phyloP scores from a whole-genome alignment of 2,329 filamentous ascomycete genomes.

The Cadophora gregata region DNA sequence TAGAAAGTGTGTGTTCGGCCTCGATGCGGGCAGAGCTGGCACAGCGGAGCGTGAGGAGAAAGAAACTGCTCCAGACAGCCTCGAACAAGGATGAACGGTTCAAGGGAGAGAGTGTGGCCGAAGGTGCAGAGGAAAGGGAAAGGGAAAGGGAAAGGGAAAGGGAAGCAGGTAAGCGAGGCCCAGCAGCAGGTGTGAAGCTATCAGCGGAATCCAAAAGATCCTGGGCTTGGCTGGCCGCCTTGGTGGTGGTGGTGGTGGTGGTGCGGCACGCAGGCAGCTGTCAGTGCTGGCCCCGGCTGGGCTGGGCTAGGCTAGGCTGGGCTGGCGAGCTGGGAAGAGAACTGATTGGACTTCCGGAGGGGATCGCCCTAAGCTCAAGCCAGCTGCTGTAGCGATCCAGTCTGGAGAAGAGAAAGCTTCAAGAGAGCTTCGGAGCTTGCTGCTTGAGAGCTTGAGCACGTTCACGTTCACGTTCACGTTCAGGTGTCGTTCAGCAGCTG shows the following conservation, averaged over 20 bases:
- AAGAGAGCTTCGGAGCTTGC: neutral
- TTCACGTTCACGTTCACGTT: neutral
- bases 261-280: neutral
- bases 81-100: neutral
- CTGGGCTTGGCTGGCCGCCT: neutral
- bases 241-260: neutral
- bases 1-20: neutral
- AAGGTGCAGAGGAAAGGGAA: neutral
- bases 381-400: conserved; percentile 3
- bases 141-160: neutral
- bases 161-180: neutral
- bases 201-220: neutral
- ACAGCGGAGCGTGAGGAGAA: neutral
- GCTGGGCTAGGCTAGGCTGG: too few relatives aligned
- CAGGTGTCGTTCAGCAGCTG: conserved; percentile 1
- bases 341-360: neutral
- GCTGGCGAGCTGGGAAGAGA: too few relatives aligned
- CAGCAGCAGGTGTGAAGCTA: neutral
- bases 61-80: conserved; percentile 1
- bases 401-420: conserved; percentile 1
- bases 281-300: conserved; percentile 1
- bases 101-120: neutral
- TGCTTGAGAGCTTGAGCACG: neutral
- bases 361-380: conserved; percentile 9
- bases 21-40: neutral